These are phyloP conservation scores for Elaeis guineensis DNA, from an alignment of 176 grass and related monocot genomes.

Conservation along the genomic window DNA sequence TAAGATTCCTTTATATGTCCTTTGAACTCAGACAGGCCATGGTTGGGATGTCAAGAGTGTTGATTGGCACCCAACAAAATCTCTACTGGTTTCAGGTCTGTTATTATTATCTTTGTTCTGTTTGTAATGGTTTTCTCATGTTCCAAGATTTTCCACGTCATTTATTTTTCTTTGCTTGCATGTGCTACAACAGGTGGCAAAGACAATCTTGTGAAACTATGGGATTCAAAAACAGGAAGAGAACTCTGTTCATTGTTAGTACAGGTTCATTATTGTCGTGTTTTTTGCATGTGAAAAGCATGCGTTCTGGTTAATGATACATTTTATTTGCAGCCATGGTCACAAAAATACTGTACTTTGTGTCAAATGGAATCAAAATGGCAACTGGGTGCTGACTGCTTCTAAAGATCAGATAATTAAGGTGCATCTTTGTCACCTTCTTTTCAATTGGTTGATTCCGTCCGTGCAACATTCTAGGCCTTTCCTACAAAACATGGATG, in stretches of 20 bases:
- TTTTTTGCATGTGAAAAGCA: constrained; percentile 19
- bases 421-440: constrained; percentile 33
- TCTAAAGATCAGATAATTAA: constrained; percentile 99
- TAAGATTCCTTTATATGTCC: constrained; percentile 34
- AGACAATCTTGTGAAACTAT: constrained; percentile 96
- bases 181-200: constrained; percentile 54
- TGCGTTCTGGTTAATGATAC: constrained; percentile 7
- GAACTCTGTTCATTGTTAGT: constrained; percentile 86
- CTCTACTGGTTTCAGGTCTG: constrained; percentile 93
- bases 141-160: background rate
- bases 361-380: constrained; percentile 99
- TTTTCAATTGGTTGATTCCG: background rate
- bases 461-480: too few relatives aligned
- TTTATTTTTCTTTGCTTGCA: constrained; percentile 8
- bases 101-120: constrained; percentile 16
- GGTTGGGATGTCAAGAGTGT: constrained; percentile 99
- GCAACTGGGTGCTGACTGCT: constrained; percentile 95
- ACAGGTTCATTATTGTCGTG: constrained; percentile 10
- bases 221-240: constrained; percentile 91
- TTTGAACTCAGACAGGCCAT: constrained; percentile 96
- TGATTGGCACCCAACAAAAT: constrained; percentile 98
- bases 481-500: too few relatives aligned
- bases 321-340: constrained; percentile 69
- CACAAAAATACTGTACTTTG: constrained; percentile 98
- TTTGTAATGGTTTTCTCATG: background rate